Base-by-base conservation (phyloP, 768 basidiomycete genomes). In the Boletus pseudopeckii region DNA sequence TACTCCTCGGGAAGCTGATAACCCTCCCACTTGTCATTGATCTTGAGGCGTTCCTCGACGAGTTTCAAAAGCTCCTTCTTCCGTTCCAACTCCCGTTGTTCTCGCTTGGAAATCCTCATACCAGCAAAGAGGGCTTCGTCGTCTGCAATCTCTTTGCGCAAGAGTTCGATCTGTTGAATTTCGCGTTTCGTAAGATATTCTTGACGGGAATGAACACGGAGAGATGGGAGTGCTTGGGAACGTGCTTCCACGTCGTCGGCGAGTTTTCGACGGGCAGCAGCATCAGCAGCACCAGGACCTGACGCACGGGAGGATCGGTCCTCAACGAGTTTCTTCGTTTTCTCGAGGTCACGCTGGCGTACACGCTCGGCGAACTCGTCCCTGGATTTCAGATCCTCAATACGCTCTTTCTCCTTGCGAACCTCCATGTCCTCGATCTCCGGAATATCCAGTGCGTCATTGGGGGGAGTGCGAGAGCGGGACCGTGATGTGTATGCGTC, bases 1-100 rank as follows among this genome's bases (percentile, higher is more conserved):
- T 99, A 99, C 71, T 98, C 97, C 61, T 98, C 97, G 0, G 97
- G 97, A 40, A 98, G 81, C 73, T 88, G 86, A 67, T 99, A 99
- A 8, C 96, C 96, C 56, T 99, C 97, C 73, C 80, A 92, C 57
- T 90, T 92, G 75, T 99, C 97, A 70, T 92, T 90, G 52, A 99
- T 97, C 65, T 86, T 88, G 57, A 96, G 77, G 28, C 96, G 84
- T 67, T 95, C 95, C 72, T 99, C 96, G 50, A 96, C 96, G 42
- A 98, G 80, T 50, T 82, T 80, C 6, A 99, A 75, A 8, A 98
- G 77, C 62, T 97, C 92, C 73, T 95, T 97, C 77, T 98, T 98
- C 57, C 83, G 77, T 17, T 92, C 92, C 48, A 94, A 73, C n/a
- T 92, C 92, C 32, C 73, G 76, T 57, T 78, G 76, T 67, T 98